Conservation (phyloP, 2,329 filamentous ascomycete species). For the Penicillium sclerotiorum region DNA sequence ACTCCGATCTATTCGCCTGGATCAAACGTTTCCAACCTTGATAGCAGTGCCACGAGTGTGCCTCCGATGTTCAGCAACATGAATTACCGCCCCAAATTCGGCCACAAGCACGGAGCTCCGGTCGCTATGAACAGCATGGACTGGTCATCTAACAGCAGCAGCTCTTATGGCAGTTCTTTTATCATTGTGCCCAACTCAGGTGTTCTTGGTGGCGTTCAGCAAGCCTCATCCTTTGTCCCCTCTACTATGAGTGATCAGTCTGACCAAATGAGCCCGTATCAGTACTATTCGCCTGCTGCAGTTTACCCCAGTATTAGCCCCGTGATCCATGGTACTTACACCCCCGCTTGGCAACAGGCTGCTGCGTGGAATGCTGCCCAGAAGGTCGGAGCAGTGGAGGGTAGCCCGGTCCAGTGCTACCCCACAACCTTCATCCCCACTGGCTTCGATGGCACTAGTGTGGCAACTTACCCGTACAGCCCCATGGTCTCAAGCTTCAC, state of each 20-base stretch:
- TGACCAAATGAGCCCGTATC: conserved; percentile 37
- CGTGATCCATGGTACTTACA: no score
- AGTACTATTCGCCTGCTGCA: conserved; percentile 39
- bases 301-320: conserved; percentile 42
- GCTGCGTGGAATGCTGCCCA: no score
- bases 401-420: conserved; percentile 61
- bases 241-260: conserved; percentile 30
- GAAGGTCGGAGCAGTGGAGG: no score
- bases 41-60: conserved; percentile 23
- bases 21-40: conserved; percentile 16
- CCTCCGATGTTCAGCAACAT: conserved; percentile 30
- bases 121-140: conserved; percentile 31
- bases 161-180: conserved; percentile 31
- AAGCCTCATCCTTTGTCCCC: conserved; percentile 32
- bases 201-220: conserved; percentile 36
- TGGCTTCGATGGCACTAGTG: conserved; percentile 62
- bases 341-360: no score
- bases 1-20: conserved; percentile 24
- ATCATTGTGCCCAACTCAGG: conserved; percentile 37
- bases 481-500: conserved; percentile 65
- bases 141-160: conserved; percentile 31
- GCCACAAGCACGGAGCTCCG: conserved; percentile 30
- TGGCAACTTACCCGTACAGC: conserved; percentile 55
- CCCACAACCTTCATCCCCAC: conserved; percentile 55
- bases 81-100: conserved; percentile 33